Conservation (phyloP, 257 asterid species). For the Jacaranda mimosifolia region DNA sequence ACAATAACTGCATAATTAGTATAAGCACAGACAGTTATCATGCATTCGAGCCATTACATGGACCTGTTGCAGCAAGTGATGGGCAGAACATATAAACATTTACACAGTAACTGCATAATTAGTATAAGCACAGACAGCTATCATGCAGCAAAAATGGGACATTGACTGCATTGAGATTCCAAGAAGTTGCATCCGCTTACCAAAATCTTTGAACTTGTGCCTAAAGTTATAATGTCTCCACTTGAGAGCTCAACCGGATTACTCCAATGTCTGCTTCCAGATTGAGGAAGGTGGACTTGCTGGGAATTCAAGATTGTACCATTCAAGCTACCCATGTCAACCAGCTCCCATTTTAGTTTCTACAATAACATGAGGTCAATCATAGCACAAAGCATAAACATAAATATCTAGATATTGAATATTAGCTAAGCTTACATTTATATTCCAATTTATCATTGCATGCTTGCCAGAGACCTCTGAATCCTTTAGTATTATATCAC, state of each 20-base stretch:
- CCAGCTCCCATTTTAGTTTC: constrained; percentile 95
- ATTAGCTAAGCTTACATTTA: constrained; percentile 60
- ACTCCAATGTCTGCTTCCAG: constrained; percentile 83
- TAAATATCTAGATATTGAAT: constrained; percentile 43
- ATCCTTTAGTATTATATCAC: constrained; percentile 78
- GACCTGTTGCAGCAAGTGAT: constrained; percentile 54
- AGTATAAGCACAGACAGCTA: constrained; percentile 7
- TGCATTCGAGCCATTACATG: constrained; percentile 55
- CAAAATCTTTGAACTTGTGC: constrained; percentile 76
- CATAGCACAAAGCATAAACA: constrained; percentile 43
- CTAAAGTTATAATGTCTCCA: constrained; percentile 82
- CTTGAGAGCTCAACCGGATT: constrained; percentile 74
- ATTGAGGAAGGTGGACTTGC: constrained; percentile 60
- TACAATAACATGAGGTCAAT: constrained; percentile 46
- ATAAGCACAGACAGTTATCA: background rate
- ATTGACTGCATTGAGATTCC: constrained; percentile 13
- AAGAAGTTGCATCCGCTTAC: constrained; percentile 48
- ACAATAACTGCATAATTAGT: constrained; percentile 25
- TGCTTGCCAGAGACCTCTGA: constrained; percentile 99
- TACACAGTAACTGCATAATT: constrained; percentile 27
- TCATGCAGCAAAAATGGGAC: constrained; percentile 4
- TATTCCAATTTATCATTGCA: constrained; percentile 88
- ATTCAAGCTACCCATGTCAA: constrained; percentile 98
- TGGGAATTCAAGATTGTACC: constrained; percentile 82
- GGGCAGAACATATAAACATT: background rate